phyloP scores from a whole-genome alignment of 1,284 basidiomycete genomes.

The Tilletia horrida region DNA sequence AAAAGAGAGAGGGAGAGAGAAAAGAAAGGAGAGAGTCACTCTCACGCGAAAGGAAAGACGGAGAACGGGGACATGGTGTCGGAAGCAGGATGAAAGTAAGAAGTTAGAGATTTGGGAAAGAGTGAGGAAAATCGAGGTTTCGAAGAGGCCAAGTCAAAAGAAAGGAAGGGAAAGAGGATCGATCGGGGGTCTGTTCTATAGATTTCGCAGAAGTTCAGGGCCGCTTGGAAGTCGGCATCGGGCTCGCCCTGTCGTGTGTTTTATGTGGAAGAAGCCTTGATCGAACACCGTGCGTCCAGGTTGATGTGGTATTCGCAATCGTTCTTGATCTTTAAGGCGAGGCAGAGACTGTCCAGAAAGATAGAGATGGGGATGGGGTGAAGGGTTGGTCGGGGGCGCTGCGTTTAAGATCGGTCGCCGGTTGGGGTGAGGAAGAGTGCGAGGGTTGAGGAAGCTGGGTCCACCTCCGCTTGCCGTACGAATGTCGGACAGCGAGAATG shows the following conservation, averaged over 20 bases:
- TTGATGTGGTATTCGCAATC: background rate
- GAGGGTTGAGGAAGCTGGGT: background rate
- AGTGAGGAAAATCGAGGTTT: too few species aligned
- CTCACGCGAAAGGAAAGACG: conserved; percentile 15
- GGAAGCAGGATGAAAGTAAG: background rate
- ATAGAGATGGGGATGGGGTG: background rate
- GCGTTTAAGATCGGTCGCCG: background rate
- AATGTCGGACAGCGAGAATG: too few species aligned
- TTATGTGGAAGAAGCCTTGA: too few species aligned
- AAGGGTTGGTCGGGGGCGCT: background rate
- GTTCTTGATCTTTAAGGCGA: background rate
- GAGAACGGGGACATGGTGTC: background rate
- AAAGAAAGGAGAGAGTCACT: conserved; percentile 15
- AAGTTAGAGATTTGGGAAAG: background rate
- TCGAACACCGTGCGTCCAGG: too few species aligned
- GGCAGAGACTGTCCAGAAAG: background rate
- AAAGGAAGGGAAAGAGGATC: too few species aligned
- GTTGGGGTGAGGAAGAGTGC: background rate
- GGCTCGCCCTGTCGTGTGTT: too few species aligned
- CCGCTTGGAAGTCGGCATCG: too few species aligned
- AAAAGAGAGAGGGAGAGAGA: background rate
- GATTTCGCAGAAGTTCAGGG: too few species aligned
- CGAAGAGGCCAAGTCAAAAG: too few species aligned
- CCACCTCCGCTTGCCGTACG: background rate
- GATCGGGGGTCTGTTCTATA: too few species aligned